Conservation (phyloP, 2,329 filamentous ascomycete genomes). For the Ophiostoma ulmi region DNA sequence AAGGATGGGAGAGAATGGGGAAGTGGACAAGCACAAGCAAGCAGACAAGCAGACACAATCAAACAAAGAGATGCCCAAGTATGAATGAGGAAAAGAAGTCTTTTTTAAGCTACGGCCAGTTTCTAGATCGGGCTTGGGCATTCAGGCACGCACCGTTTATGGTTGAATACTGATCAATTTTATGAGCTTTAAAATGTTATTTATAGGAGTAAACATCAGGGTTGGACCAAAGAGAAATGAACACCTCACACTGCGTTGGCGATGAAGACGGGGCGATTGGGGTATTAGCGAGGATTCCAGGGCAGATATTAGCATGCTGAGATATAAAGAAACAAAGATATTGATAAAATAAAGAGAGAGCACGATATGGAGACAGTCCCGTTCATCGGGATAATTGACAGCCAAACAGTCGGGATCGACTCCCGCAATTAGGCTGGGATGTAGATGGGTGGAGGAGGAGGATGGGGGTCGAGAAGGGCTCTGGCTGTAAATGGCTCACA, state of each 20-base stretch:
- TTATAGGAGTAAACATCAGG: background rate
- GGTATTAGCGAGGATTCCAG: too few species aligned
- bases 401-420: slow-evolving; percentile 11
- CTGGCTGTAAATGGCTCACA: background rate
- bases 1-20: background rate
- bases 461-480: too few species aligned
- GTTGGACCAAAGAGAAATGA: slow-evolving; percentile 23
- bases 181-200: too few species aligned
- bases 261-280: background rate
- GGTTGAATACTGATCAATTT: background rate
- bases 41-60: background rate
- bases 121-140: background rate
- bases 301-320: too few species aligned
- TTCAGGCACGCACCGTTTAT: background rate
- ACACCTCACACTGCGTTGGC: slow-evolving; percentile 22
- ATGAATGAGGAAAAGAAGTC: slow-evolving; percentile 20
- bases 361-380: background rate
- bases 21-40: background rate
- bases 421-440: slow-evolving; percentile 10
- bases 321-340: background rate
- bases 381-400: slow-evolving; percentile 4
- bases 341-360: background rate
- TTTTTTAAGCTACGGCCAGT: slow-evolving; percentile 25
- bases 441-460: background rate
- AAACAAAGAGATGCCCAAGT: background rate